phyloP scores from a whole-genome alignment of 2,329 filamentous ascomycete genomes.

The Colletotrichum lupini region DNA sequence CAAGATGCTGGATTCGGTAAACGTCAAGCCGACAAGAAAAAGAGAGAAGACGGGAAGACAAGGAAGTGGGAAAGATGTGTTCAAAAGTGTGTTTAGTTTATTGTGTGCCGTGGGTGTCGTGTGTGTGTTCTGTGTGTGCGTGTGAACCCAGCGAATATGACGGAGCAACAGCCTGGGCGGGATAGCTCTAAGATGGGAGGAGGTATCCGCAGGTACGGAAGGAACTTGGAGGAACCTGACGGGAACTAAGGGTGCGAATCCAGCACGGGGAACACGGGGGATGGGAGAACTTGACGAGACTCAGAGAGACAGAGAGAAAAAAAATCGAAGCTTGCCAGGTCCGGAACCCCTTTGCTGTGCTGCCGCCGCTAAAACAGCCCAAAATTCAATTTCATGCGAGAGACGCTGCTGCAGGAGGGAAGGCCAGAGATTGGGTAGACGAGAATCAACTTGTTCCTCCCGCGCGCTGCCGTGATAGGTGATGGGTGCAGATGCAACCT shows the following conservation, averaged over 20 bases:
- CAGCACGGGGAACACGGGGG: background rate
- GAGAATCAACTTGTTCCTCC: background rate
- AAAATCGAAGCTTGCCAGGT: background rate
- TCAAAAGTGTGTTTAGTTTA: background rate
- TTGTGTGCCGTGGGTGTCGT: background rate
- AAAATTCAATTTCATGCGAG: constrained; percentile 14
- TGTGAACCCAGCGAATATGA: background rate
- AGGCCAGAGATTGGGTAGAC: constrained; percentile 7
- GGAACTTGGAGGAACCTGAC: background rate
- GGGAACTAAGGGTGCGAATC: background rate
- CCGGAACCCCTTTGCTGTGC: constrained; percentile 19
- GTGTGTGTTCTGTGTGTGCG: background rate
- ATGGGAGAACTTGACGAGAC: background rate
- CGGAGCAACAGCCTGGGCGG: background rate
- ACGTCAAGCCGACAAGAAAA: background rate
- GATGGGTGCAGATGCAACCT: constrained; percentile 9
- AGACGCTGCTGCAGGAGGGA: constrained; percentile 19
- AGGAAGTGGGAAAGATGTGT: constrained; percentile 7
- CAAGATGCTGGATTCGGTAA: background rate
- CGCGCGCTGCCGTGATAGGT: background rate
- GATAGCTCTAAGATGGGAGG: background rate
- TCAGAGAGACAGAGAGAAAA: background rate
- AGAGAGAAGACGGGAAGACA: background rate
- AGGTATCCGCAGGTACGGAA: background rate
- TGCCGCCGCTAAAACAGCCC: constrained; percentile 11